These are phyloP conservation scores for Chenopodium berlandieri DNA, from an alignment of 148 eudicot species.

Conservation along the genomic window DNA sequence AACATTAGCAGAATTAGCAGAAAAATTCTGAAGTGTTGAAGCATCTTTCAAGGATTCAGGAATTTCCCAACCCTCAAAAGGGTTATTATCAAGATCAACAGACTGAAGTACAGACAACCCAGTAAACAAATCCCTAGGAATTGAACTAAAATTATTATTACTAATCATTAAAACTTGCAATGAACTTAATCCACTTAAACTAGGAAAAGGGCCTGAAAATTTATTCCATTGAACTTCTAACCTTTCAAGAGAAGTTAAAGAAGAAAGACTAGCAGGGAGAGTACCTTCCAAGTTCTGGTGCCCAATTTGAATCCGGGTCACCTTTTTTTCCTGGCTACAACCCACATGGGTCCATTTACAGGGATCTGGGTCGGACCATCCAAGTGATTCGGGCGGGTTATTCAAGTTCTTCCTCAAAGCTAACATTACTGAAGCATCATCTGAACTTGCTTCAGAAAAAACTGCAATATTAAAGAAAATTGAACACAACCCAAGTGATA, in stretches of 20 bases:
- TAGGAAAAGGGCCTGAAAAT: conserved; percentile 72
- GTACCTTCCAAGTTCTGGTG: conserved; percentile 76
- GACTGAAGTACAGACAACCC: conserved; percentile 68
- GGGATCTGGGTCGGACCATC: conserved; percentile 83
- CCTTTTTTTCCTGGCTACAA: conserved; percentile 57
- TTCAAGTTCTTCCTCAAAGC: conserved; percentile 55
- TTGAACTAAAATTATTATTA: conserved; percentile 55
- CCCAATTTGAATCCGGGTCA: conserved; percentile 89
- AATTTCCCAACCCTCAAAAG: conserved; percentile 64
- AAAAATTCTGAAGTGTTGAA: conserved; percentile 69
- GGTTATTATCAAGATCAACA: conserved; percentile 78
- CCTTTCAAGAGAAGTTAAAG: conserved; percentile 53
- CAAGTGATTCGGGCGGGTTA: conserved; percentile 48
- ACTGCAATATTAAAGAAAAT: conserved; percentile 13
- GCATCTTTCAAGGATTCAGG: conserved; percentile 56
- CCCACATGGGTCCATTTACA: conserved; percentile 71
- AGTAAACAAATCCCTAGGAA: conserved; percentile 66
- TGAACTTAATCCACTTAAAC: conserved; percentile 52
- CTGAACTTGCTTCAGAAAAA: conserved; percentile 31
- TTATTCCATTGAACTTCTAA: conserved; percentile 87
- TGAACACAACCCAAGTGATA: conserved; percentile 27
- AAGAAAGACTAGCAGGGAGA: conserved; percentile 52
- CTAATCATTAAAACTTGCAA: conserved; percentile 72
- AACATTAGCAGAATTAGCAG: conserved; percentile 74
- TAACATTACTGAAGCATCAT: conserved; percentile 64